These are phyloP conservation scores for Pythium angustatum DNA, from an alignment of 352 stramenopile genomes.

Conservation along the genomic window DNA sequence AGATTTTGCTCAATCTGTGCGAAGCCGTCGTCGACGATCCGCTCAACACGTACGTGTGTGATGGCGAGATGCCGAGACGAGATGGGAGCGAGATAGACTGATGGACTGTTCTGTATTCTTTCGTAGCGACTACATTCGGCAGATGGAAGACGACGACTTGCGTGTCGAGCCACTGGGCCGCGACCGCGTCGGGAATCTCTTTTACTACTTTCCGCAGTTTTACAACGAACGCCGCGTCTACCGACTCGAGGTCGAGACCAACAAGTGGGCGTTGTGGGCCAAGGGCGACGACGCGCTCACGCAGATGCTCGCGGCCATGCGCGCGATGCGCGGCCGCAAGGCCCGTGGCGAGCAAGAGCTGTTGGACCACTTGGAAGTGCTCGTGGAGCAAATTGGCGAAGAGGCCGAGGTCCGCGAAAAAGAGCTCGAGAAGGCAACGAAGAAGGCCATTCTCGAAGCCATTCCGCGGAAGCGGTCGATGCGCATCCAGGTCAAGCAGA, in stretches of 20 bases:
- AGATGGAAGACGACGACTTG: slow-evolving; percentile 88
- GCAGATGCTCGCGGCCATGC: slow-evolving; percentile 57
- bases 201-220: slow-evolving; percentile 87
- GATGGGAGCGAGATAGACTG: background rate
- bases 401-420: slow-evolving; percentile 50
- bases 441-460: slow-evolving; percentile 76
- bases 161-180: slow-evolving; percentile 71
- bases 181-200: slow-evolving; percentile 73
- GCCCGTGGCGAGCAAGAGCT: slow-evolving; percentile 73
- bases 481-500: slow-evolving; percentile 84
- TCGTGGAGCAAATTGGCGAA: slow-evolving; percentile 77
- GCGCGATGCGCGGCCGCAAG: slow-evolving; percentile 62
- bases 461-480: slow-evolving; percentile 84
- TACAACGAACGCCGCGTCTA: slow-evolving; percentile 85
- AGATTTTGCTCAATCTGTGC: slow-evolving; percentile 82
- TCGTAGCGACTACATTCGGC: slow-evolving; percentile 72
- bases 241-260: slow-evolving; percentile 45
- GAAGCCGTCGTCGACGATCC: slow-evolving; percentile 82
- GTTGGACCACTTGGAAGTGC: slow-evolving; percentile 75
- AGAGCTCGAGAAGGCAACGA: slow-evolving; percentile 73
- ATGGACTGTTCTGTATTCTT: background rate
- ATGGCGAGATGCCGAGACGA: background rate
- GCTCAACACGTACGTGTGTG: slow-evolving; percentile 70
- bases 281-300: slow-evolving; percentile 72
- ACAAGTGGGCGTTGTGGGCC: slow-evolving; percentile 73